Evolutionary conservation across 139 green algal species (phyloP).

Genomic region (Tetradesmus obliquus): DNA sequence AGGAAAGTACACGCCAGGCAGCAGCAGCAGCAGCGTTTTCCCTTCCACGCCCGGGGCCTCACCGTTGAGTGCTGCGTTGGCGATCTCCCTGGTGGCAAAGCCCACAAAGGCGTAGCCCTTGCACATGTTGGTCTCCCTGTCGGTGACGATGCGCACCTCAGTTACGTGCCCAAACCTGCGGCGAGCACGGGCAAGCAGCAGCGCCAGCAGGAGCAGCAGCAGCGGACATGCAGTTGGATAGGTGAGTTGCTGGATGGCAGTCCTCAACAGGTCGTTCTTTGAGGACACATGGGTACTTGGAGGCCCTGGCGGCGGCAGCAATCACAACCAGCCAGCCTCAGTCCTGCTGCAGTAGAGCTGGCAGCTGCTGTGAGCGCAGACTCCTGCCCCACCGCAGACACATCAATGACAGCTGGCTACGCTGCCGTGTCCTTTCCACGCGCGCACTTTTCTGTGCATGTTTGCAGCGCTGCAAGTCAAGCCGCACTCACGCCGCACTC

Average conservation of each 20-base stretch:
- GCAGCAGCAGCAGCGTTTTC: too few relatives aligned
- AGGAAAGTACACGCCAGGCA: too few relatives aligned
- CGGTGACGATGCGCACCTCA: conserved; percentile 66
- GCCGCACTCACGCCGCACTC: not conserved
- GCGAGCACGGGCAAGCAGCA: not conserved
- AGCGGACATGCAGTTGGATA: not conserved
- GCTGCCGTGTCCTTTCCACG: too few relatives aligned
- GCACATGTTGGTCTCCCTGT: conserved; percentile 57
- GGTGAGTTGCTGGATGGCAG: not conserved
- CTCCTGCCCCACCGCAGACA: too few relatives aligned
- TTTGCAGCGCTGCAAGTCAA: not conserved
- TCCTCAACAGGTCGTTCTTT: too few relatives aligned
- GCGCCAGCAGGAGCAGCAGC: not conserved
- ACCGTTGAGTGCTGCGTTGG: conserved; percentile 18
- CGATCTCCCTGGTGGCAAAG: conserved; percentile 47
- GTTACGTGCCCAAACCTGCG: conserved; percentile 23
- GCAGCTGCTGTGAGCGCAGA: too few relatives aligned
- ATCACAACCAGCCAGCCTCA: too few relatives aligned
- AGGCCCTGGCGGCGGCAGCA: too few relatives aligned
- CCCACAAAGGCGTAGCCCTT: conserved; percentile 71
- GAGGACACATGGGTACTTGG: too few relatives aligned
- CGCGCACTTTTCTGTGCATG: too few relatives aligned
- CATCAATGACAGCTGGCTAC: too few relatives aligned
- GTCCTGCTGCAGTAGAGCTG: too few relatives aligned
- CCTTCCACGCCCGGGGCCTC: not conserved